phyloP scores from a whole-genome alignment of 169 alveolate genomes.

The Babesia bigemina region DNA sequence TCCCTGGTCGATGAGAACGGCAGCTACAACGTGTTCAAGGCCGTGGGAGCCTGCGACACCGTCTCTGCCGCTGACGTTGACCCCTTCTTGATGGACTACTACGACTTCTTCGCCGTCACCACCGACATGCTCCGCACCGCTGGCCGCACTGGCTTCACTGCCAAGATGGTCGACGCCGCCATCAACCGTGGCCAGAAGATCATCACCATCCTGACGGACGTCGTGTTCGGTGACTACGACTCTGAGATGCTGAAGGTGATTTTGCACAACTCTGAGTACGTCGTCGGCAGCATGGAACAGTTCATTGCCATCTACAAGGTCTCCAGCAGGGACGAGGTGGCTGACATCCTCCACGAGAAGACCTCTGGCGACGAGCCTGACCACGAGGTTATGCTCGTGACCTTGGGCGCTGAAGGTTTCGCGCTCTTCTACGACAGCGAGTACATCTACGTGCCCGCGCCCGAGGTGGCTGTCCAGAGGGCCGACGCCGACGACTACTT shows the following conservation, averaged over 20 bases:
- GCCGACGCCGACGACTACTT: conserved; percentile 33
- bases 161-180: conserved; percentile 22
- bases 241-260: conserved; percentile 12
- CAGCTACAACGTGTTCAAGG: neutral
- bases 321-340: neutral
- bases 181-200: conserved; percentile 25
- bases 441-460: conserved; percentile 12
- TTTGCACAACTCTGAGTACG: conserved; percentile 14
- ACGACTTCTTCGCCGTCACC: conserved; percentile 18
- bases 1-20: conserved; percentile 11
- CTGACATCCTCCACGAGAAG: neutral
- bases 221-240: neutral
- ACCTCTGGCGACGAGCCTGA: conserved; percentile 17
- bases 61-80: neutral
- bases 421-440: conserved; percentile 14
- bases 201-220: conserved; percentile 15
- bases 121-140: conserved; percentile 6
- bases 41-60: conserved; percentile 15
- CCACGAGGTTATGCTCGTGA: conserved; percentile 15
- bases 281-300: conserved; percentile 18
- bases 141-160: conserved; percentile 1
- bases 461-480: conserved; percentile 16
- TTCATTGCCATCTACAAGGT: neutral
- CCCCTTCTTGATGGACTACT: neutral
- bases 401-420: conserved; percentile 24